These are phyloP conservation scores for Fusarium stilboides DNA, from an alignment of 2,329 filamentous ascomycete species.

Conservation along the genomic window DNA sequence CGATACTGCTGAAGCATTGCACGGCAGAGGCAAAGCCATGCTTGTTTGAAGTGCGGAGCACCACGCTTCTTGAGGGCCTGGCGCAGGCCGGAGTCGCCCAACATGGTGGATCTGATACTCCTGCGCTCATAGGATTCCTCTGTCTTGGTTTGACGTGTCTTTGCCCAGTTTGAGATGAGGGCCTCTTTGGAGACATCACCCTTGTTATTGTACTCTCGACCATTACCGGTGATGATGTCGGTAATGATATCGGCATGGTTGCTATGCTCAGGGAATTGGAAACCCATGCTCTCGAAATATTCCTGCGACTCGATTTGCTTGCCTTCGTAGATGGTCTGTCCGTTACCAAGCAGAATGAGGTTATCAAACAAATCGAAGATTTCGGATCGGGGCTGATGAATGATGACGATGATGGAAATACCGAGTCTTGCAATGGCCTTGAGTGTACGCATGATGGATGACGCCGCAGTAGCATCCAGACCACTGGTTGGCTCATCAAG, in stretches of 20 bases:
- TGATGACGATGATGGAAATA: conserved; percentile 71
- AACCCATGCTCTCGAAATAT: conserved; percentile 69
- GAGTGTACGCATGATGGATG: conserved; percentile 69
- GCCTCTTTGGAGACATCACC: conserved; percentile 64
- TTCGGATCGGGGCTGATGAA: conserved; percentile 72
- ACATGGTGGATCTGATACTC: conserved; percentile 44
- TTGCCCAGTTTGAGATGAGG: conserved; percentile 65
- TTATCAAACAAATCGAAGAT: conserved; percentile 72
- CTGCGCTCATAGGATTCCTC: conserved; percentile 33
- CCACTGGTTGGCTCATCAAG: conserved; percentile 69
- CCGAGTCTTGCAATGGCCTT: conserved; percentile 68
- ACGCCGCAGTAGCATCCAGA: conserved; percentile 69
- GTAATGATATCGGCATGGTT: conserved; percentile 72
- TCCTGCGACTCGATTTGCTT: conserved; percentile 58
- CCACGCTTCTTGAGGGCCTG: conserved; percentile 65
- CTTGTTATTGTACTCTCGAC: conserved; percentile 63
- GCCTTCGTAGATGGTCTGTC: conserved; percentile 70
- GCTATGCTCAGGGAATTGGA: conserved; percentile 63
- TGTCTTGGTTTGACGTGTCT: conserved; percentile 45
- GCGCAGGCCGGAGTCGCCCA: conserved; percentile 56
- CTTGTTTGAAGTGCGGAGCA: conserved; percentile 64
- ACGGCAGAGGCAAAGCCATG: conserved; percentile 67
- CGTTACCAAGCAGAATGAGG: conserved; percentile 68
- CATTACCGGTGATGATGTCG: conserved; percentile 74
- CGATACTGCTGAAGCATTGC: conserved; percentile 72